Conservation (phyloP, 2,329 filamentous ascomycete genomes). For the Botrytis deweyae region DNA sequence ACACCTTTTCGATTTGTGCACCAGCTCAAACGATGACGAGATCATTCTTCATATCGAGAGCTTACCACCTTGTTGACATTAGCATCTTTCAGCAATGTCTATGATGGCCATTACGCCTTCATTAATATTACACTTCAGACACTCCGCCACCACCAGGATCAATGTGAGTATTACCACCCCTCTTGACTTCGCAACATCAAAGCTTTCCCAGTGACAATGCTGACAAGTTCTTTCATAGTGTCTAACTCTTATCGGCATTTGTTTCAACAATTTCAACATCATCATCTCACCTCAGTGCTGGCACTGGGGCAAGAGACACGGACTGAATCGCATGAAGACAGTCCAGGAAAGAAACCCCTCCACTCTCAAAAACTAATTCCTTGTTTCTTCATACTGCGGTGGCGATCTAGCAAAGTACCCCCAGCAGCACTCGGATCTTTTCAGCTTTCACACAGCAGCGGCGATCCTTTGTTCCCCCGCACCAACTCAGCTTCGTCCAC, state of each 20-base stretch:
- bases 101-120: too few species aligned
- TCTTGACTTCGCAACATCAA: too few species aligned
- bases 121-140: not conserved
- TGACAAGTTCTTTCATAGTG: not conserved
- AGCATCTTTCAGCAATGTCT: not conserved
- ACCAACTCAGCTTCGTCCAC: not conserved
- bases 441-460: not conserved
- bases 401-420: constrained; percentile 1
- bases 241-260: not conserved
- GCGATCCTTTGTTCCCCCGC: not conserved
- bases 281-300: not conserved
- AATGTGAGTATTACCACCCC: too few species aligned
- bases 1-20: too few species aligned
- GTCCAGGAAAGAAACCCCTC: not conserved
- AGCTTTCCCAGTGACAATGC: not conserved
- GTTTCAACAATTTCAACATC: not conserved
- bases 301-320: not conserved
- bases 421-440: not conserved
- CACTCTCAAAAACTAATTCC: not conserved
- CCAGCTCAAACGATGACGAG: too few species aligned
- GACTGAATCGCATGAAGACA: not conserved
- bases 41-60: too few species aligned
- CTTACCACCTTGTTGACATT: not conserved
- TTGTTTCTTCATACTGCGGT: not conserved
- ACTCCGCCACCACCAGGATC: not conserved